Conservation (phyloP, 2,329 filamentous ascomycete genomes). For the Drechslera avenae region DNA sequence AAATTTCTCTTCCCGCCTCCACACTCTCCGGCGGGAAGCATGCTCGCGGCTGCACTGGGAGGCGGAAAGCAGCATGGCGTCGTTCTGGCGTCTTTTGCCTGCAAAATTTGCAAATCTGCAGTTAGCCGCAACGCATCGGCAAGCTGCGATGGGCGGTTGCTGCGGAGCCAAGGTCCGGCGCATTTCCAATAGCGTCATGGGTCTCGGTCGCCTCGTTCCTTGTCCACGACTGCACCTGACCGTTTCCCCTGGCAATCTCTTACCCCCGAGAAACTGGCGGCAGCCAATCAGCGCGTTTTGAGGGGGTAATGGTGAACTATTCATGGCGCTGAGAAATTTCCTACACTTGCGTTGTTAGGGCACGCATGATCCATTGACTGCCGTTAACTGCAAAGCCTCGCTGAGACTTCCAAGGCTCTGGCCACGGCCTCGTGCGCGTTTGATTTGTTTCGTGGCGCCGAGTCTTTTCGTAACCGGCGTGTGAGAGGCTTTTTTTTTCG, state of each 20-base stretch:
- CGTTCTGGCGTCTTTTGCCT: slow-evolving; percentile 1
- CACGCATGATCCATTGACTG: slow-evolving; percentile 45
- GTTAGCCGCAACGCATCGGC: neutral
- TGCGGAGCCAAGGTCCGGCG: slow-evolving; percentile 10
- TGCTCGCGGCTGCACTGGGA: slow-evolving; percentile 4
- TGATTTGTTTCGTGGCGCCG: slow-evolving; percentile 32
- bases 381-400: slow-evolving; percentile 52
- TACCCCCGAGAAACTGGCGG: slow-evolving; percentile 32
- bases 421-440: slow-evolving; percentile 31
- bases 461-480: slow-evolving; percentile 27
- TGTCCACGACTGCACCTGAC: slow-evolving; percentile 12
- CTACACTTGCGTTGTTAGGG: slow-evolving; percentile 9
- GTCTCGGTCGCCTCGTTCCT: slow-evolving; percentile 10
- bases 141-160: slow-evolving; percentile 1
- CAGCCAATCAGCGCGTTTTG: slow-evolving; percentile 20
- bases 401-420: slow-evolving; percentile 25
- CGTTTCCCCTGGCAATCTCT: slow-evolving; percentile 27
- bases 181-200: slow-evolving; percentile 17
- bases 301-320: slow-evolving; percentile 20
- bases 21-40: slow-evolving; percentile 21
- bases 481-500: neutral
- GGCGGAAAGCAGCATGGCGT: slow-evolving; percentile 21
- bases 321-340: slow-evolving; percentile 17
- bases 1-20: slow-evolving; percentile 32
- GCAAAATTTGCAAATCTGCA: neutral